phyloP scores from a whole-genome alignment of 2,329 filamentous ascomycete species.

The Dactylellina cionopaga region DNA sequence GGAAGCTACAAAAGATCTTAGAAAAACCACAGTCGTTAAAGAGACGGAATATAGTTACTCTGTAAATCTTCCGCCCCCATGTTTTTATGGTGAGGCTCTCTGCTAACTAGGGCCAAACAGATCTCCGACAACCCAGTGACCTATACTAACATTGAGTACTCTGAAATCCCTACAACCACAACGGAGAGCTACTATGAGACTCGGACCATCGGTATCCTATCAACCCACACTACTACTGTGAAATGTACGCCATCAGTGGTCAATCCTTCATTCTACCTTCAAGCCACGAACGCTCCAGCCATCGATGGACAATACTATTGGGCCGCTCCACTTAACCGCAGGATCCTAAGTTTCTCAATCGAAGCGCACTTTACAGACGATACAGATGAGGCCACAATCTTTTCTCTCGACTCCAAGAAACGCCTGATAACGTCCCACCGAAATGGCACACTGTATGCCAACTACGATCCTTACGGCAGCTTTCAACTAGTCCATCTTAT shows the following conservation, averaged over 20 bases:
- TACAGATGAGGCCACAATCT: slow-evolving; percentile 14
- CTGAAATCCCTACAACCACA: background rate
- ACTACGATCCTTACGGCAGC: slow-evolving; percentile 7
- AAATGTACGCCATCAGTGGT: slow-evolving; percentile 25
- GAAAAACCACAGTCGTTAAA: slow-evolving; percentile 18
- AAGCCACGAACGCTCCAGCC: slow-evolving; percentile 24
- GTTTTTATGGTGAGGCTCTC: slow-evolving; percentile 1
- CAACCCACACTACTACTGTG: slow-evolving; percentile 27
- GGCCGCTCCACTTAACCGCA: background rate
- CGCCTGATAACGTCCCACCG: slow-evolving; percentile 9
- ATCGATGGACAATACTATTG: slow-evolving; percentile 32
- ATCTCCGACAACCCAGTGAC: slow-evolving; percentile 1
- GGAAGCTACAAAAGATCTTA: slow-evolving; percentile 8
- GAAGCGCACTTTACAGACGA: slow-evolving; percentile 16
- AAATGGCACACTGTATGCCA: slow-evolving; percentile 29
- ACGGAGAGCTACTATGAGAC: slow-evolving; percentile 12
- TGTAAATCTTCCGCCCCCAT: no score
- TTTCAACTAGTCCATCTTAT: slow-evolving; percentile 19
- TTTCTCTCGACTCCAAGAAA: slow-evolving; percentile 16
- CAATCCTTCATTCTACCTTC: slow-evolving; percentile 26
- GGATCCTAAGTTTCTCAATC: slow-evolving; percentile 11
- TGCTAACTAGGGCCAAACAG: background rate
- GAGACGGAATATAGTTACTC: background rate
- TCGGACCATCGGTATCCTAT: background rate
- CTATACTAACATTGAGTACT: slow-evolving; percentile 29